Evolutionary conservation across 179 eudicot species (phyloP).

Genomic region (Actinidia chinensis): DNA sequence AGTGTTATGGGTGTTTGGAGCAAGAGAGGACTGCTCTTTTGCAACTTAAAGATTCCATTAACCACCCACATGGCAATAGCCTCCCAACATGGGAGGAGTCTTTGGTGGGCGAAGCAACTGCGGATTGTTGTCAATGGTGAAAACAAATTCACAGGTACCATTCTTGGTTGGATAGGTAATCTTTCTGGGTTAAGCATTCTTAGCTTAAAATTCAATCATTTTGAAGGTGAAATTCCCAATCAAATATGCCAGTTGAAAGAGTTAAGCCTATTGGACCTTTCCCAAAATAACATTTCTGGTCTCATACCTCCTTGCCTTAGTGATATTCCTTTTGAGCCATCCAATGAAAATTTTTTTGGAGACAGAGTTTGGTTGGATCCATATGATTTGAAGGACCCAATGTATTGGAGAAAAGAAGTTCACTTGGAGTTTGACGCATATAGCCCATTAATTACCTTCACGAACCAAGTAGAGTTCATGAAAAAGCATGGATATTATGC

Average conservation of each 20-base stretch:
- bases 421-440: neutral
- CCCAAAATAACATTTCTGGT: slow-evolving; percentile 27
- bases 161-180: slow-evolving; percentile 24
- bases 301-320: slow-evolving; percentile 25
- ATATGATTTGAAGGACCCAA: neutral
- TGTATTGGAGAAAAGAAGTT: neutral
- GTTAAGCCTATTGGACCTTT: slow-evolving; percentile 24
- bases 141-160: neutral
- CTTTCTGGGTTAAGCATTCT: slow-evolving; percentile 12
- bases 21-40: slow-evolving; percentile 10
- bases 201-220: slow-evolving; percentile 14
- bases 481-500: neutral
- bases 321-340: neutral
- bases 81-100: neutral
- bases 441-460: neutral
- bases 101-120: neutral
- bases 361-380: neutral
- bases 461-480: neutral
- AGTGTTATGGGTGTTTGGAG: slow-evolving; percentile 8
- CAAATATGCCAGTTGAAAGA: slow-evolving; percentile 22
- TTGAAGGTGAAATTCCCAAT: slow-evolving; percentile 22
- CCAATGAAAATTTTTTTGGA: slow-evolving; percentile 6
- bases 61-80: neutral
- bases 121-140: neutral
- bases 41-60: slow-evolving; percentile 15